phyloP scores from a whole-genome alignment of 176 grass and related monocot genomes.

The Lolium multiflorum region DNA sequence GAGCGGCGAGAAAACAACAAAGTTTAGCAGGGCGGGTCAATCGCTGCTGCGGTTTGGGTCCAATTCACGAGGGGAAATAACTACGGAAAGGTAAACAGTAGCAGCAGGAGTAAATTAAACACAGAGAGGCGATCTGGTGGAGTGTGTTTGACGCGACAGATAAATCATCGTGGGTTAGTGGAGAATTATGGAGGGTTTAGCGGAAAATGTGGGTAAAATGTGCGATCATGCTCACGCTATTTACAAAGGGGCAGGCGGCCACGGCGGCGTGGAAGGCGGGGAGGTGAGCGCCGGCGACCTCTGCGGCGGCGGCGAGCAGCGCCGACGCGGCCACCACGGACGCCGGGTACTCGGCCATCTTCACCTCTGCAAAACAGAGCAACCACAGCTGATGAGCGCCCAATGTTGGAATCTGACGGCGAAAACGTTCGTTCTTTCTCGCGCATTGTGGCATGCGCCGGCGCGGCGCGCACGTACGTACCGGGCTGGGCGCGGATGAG shows the following conservation, averaged over 20 bases:
- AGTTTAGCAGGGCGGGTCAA: constrained; percentile 20
- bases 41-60: not conserved
- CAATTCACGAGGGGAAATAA: constrained; percentile 32
- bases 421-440: not conserved
- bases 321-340: constrained; percentile 68
- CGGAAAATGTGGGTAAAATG: not conserved
- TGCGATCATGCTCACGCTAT: constrained; percentile 69
- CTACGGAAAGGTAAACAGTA: constrained; percentile 25
- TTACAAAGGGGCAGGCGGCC: constrained; percentile 79
- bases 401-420: not conserved
- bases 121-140: no score
- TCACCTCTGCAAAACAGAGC: constrained; percentile 56
- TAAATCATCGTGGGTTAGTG: not conserved
- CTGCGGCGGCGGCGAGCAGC: constrained; percentile 69
- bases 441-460: constrained; percentile 42
- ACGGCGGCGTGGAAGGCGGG: constrained; percentile 60
- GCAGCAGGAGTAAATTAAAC: not conserved
- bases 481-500: constrained; percentile 68
- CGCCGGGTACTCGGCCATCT: constrained; percentile 79
- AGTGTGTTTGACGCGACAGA: constrained; percentile 42
- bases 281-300: constrained; percentile 67
- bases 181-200: constrained; percentile 20
- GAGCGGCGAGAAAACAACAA: constrained; percentile 40
- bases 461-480: constrained; percentile 48
- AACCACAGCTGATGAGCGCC: not conserved